Percentiles rank a stretch among this genome's conserved stretches.
These are phyloP conservation scores for Barnettozyma sucrosica DNA, from an alignment of 805 yeast species.

Conservation along the genomic window DNA sequence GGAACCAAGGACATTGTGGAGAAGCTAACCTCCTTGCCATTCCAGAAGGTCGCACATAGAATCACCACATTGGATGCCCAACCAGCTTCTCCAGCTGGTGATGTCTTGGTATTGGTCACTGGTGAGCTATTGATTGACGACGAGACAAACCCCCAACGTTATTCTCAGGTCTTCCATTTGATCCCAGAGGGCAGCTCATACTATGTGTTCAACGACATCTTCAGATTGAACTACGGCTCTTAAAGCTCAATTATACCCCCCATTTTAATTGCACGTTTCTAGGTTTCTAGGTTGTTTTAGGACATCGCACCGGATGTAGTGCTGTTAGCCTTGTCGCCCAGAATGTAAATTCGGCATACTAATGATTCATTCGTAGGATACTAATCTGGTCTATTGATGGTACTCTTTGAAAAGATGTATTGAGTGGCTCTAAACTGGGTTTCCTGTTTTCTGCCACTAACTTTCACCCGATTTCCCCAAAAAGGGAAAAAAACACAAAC, in stretches of 20 bases:
- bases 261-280: neutral
- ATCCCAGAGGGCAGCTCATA: constrained; percentile 88
- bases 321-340: neutral
- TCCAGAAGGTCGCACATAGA: constrained; percentile 88
- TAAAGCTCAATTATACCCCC: constrained; percentile 21
- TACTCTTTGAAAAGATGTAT: too few species aligned
- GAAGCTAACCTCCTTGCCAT: constrained; percentile 83
- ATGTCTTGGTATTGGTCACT: constrained; percentile 94
- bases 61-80: constrained; percentile 95
- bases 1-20: constrained; percentile 93
- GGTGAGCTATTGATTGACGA: constrained; percentile 91
- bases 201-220: constrained; percentile 93
- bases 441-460: too few species aligned
- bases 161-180: constrained; percentile 95
- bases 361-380: too few species aligned
- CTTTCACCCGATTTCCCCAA: too few species aligned
- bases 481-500: neutral
- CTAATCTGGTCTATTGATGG: too few species aligned
- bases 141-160: constrained; percentile 92
- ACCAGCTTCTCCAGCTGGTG: constrained; percentile 90
- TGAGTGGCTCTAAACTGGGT: too few species aligned
- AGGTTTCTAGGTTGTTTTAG: too few species aligned
- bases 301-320: neutral
- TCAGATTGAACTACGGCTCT: constrained; percentile 83
- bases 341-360: too few species aligned